Percentiles rank a stretch among this genome's conserved stretches.
phyloP scores from a whole-genome alignment of 768 basidiomycete genomes.

The Mycena polygramma region DNA sequence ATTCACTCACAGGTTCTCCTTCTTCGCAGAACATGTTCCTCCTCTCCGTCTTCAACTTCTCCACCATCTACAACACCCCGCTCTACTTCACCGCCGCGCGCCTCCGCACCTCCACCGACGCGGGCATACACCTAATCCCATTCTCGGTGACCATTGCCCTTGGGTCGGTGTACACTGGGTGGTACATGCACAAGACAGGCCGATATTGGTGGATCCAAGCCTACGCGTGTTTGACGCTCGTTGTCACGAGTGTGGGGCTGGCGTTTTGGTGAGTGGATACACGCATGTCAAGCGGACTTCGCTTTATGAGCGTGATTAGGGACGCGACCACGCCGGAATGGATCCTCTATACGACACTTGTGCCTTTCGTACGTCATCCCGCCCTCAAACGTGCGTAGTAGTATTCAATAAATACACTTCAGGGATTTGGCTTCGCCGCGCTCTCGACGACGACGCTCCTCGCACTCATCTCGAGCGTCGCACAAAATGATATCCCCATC shows the following conservation, averaged over 20 bases:
- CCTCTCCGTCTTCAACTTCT: neutral
- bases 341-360: conserved; percentile 39
- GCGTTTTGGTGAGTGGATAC: neutral
- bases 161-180: neutral
- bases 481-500: conserved; percentile 69
- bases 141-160: neutral
- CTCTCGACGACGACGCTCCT: conserved; percentile 66
- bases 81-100: neutral
- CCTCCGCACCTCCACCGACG: neutral
- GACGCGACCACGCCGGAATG: conserved; percentile 31
- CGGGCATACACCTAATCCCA: neutral
- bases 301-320: neutral
- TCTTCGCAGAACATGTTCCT: neutral
- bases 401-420: neutral
- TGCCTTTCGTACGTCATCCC: conserved; percentile 46
- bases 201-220: neutral
- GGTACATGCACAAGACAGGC: neutral
- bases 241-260: neutral
- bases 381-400: no score
- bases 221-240: neutral
- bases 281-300: no score
- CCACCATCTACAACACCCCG: neutral
- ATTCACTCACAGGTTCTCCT: no score
- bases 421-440: neutral
- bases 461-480: conserved; percentile 72